These are phyloP conservation scores for Diaporthe aspalathi DNA, from an alignment of 2,329 filamentous ascomycete genomes.

Conservation along the genomic window DNA sequence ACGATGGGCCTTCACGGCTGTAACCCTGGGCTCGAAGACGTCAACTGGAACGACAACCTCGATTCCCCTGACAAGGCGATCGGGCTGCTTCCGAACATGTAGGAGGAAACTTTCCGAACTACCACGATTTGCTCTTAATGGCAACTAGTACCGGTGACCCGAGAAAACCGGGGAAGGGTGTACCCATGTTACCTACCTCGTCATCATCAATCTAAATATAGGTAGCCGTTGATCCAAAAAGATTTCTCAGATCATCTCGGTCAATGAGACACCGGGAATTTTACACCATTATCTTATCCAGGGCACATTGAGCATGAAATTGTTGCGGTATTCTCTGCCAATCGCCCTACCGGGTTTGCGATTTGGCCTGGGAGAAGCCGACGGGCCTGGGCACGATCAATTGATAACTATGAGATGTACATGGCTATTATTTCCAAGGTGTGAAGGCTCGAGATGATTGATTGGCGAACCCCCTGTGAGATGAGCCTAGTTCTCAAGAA, in stretches of 20 bases:
- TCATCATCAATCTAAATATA: too few species aligned
- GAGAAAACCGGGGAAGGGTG: background rate
- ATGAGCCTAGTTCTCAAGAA: background rate
- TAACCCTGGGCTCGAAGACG: background rate
- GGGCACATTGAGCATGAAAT: too few species aligned
- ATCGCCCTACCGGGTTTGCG: too few species aligned
- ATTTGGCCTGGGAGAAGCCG: too few species aligned
- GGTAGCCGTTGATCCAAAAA: too few species aligned
- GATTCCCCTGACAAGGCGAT: background rate
- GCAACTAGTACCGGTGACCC: background rate
- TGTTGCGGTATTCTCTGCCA: background rate
- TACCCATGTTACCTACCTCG: too few species aligned
- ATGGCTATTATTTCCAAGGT: background rate
- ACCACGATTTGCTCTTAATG: background rate
- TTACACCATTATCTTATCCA: too few species aligned
- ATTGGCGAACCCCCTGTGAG: background rate
- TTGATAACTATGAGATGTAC: background rate
- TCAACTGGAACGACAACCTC: conserved; percentile 1
- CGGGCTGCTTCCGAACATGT: conserved; percentile 15
- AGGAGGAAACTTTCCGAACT: background rate
- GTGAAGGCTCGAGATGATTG: background rate
- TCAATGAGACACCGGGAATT: too few species aligned
- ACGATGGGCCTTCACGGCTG: conserved; percentile 7
- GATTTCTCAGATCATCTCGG: too few species aligned
- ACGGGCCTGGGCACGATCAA: too few species aligned